These are phyloP conservation scores for Mesembryanthemum crystallinum DNA, from an alignment of 148 eudicot species.

Conservation along the genomic window DNA sequence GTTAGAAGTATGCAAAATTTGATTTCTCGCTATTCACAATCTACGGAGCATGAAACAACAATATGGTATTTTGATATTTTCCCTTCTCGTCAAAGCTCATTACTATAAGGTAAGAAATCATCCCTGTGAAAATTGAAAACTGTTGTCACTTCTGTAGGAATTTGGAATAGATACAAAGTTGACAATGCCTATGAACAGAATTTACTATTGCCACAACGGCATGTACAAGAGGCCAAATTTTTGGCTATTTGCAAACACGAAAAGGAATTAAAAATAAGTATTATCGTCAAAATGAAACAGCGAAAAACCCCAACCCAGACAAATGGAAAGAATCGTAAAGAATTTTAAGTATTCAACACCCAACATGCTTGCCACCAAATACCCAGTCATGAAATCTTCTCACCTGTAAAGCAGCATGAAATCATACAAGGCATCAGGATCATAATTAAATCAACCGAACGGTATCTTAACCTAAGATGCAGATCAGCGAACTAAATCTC, in stretches of 20 bases:
- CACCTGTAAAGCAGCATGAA: constrained; percentile 14
- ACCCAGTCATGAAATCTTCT: constrained; percentile 19
- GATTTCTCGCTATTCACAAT: background rate
- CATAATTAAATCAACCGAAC: too few relatives aligned
- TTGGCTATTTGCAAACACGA: background rate
- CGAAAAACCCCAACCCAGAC: constrained; percentile 18
- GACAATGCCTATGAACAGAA: constrained; percentile 18
- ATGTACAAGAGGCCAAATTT: constrained; percentile 15
- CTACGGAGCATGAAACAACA: background rate
- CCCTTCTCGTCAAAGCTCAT: background rate
- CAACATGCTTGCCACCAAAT: constrained; percentile 22
- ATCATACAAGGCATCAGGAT: background rate
- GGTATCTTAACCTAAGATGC: too few relatives aligned
- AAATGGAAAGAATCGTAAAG: constrained; percentile 32
- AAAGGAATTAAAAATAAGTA: background rate
- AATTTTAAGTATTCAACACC: constrained; percentile 20
- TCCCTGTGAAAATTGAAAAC: constrained; percentile 13
- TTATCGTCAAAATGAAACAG: background rate
- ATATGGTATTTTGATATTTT: background rate
- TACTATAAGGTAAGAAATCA: background rate
- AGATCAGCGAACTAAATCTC: too few relatives aligned
- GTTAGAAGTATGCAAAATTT: background rate
- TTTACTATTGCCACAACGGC: constrained; percentile 15
- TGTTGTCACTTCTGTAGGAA: constrained; percentile 9
- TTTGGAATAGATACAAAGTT: constrained; percentile 24